Base-by-base conservation (phyloP, 352 stramenopile genomes). In the Phytophthora pinifolia region DNA sequence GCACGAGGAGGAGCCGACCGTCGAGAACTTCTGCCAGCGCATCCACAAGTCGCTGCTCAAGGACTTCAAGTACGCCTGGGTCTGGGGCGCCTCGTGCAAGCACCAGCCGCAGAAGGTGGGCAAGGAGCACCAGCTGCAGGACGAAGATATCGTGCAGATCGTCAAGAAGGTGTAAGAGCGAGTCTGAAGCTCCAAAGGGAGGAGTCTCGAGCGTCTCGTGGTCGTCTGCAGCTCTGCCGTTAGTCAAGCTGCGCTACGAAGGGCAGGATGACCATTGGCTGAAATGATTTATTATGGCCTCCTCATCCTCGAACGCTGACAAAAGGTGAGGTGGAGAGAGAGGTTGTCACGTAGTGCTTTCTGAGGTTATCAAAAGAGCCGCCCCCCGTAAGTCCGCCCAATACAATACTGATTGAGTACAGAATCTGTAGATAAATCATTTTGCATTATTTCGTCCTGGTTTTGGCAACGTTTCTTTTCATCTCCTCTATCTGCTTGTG, bases 61-160 rank as follows among this genome's bases (percentile, higher is more conserved):
- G 54, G 78, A 96, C 49, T 93, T 97, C 69, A 96, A 96, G 76
- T 98, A 98, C 73, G 96, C 96, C 13, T 98, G 89, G 90, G 96
- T 99, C 43, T 99, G 97, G 97, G 97, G 97, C 25, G 84, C 79
- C 20, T 98, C 83, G 29, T 97, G 97, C 50, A 99, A 99, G 74
- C 96, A 99, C 79, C 96, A 99, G 71, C 97, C 97, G 61, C 97
- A 99, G 78, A 96, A 98, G 50, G 97, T 98, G 50, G 98, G 98
- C 47, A 98, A 98, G 67, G 96, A 99, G 46, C 98, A 99, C 75
- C 67, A 95, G 38, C 83, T 99, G 5, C 73, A 87, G 47, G 97
- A 99, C 72, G 98, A 99, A 78, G 98, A 99, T 72, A 97, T 99
- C 67, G 96, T 99, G 38, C 97, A 99, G 83, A 98, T 99, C 55